A percentile compares a stretch with the other conserved stretches of the same genome.
These are phyloP conservation scores for Durusdinium trenchii DNA, from an alignment of 73 alveolate genomes.

Conservation along the genomic window DNA sequence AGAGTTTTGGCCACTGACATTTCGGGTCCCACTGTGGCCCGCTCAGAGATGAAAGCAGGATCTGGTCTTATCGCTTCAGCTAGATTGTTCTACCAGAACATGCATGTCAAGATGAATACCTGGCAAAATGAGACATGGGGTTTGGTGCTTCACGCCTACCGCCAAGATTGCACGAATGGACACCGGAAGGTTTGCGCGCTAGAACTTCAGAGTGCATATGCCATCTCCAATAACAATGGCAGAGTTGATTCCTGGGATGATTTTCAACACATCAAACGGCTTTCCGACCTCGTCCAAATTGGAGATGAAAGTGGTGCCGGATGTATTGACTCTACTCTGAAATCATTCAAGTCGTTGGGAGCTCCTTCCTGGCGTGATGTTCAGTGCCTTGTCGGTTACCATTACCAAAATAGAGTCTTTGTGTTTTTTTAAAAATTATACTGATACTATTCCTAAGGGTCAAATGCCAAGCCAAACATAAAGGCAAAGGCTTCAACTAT, in stretches of 20 bases:
- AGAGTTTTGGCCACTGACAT: neutral
- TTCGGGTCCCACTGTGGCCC: conserved; percentile 2
- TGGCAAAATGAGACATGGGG: neutral
- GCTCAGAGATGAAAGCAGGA: conserved; percentile 36
- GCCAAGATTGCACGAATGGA: conserved; percentile 27
- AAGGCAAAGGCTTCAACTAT: too few relatives aligned
- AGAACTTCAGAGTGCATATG: neutral
- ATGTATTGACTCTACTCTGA: neutral
- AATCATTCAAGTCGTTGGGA: neutral
- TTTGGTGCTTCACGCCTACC: conserved; percentile 10
- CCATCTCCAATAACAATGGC: neutral
- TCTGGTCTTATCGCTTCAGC: neutral
- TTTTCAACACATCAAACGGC: neutral
- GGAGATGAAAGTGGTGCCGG: conserved; percentile 30
- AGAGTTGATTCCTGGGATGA: neutral
- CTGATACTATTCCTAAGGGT: too few relatives aligned
- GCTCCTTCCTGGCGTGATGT: conserved; percentile 13
- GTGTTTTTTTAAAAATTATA: too few relatives aligned
- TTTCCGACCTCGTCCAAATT: conserved; percentile 12
- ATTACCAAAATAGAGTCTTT: too few relatives aligned
- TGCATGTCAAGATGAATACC: neutral
- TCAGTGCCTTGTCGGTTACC: too few relatives aligned
- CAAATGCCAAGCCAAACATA: too few relatives aligned
- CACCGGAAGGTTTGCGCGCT: neutral
- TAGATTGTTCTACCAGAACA: neutral